Conservation (phyloP, 352 stramenopile species). For the Phytophthora macrochlamydospora region DNA sequence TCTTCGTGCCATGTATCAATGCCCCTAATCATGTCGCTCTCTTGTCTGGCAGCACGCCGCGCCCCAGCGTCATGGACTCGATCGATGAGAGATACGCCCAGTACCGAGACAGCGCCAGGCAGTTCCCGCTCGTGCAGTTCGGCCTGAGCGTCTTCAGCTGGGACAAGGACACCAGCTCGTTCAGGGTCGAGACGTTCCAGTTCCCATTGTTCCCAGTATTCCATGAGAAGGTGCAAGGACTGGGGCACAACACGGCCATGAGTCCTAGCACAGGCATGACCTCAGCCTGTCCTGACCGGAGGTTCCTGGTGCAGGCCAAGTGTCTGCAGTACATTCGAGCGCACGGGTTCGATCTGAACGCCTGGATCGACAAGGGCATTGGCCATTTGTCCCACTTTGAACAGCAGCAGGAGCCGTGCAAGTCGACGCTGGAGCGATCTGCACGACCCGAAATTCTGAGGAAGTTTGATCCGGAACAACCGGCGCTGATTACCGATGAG, state of each 20-base stretch:
- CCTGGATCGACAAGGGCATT: slow-evolving; percentile 76
- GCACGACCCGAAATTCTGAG: slow-evolving; percentile 40
- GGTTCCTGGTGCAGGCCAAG: slow-evolving; percentile 74
- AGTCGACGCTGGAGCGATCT: slow-evolving; percentile 26
- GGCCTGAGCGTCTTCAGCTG: slow-evolving; percentile 74
- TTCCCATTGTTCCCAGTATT: slow-evolving; percentile 79
- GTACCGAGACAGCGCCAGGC: slow-evolving; percentile 51
- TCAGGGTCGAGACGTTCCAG: slow-evolving; percentile 69
- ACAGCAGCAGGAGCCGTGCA: slow-evolving; percentile 43
- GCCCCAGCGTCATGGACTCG: slow-evolving; percentile 74
- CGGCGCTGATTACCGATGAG: slow-evolving; percentile 44
- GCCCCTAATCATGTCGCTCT: slow-evolving; percentile 9
- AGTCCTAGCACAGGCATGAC: neutral
- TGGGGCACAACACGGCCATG: neutral
- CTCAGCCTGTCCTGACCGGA: slow-evolving; percentile 45
- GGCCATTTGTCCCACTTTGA: slow-evolving; percentile 71
- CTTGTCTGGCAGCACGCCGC: slow-evolving; percentile 21
- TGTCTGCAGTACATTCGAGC: slow-evolving; percentile 78
- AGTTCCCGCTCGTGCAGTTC: slow-evolving; percentile 81
- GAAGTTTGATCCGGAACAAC: slow-evolving; percentile 39
- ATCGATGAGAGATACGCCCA: slow-evolving; percentile 71
- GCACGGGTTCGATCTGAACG: slow-evolving; percentile 82
- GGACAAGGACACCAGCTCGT: slow-evolving; percentile 40
- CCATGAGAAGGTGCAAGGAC: slow-evolving; percentile 29
- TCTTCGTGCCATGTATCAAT: slow-evolving; percentile 6